Percentiles rank a stretch among this genome's conserved stretches.
Evolutionary conservation across 2,329 filamentous ascomycete genomes (phyloP).

Genomic region (Fusarium begoniae): DNA sequence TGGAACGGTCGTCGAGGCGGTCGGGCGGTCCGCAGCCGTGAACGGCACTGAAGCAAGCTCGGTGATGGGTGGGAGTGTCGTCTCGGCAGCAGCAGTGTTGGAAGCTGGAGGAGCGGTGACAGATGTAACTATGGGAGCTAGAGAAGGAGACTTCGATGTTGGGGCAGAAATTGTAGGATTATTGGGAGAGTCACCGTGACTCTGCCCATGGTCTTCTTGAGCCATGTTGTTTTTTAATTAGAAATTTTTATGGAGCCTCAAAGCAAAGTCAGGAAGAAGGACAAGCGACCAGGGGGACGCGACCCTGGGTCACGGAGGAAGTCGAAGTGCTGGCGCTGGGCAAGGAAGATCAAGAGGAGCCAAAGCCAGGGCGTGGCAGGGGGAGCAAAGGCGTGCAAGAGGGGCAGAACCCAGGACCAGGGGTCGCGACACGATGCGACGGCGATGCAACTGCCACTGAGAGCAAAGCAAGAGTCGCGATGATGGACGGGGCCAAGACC

Average conservation of each 20-base stretch:
- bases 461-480: slow-evolving; percentile 29
- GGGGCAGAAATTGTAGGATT: slow-evolving; percentile 40
- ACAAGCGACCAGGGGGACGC: slow-evolving; percentile 42
- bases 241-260: slow-evolving; percentile 50
- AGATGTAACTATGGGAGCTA: slow-evolving; percentile 36
- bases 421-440: slow-evolving; percentile 40
- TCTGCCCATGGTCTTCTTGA: slow-evolving; percentile 46
- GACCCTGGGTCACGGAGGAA: slow-evolving; percentile 45
- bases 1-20: slow-evolving; percentile 31
- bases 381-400: slow-evolving; percentile 36
- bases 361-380: slow-evolving; percentile 41
- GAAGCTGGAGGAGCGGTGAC: slow-evolving; percentile 34
- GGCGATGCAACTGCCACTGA: slow-evolving; percentile 31
- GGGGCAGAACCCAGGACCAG: slow-evolving; percentile 40
- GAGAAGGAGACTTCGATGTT: slow-evolving; percentile 39
- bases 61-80: slow-evolving; percentile 26
- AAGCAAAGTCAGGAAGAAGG: slow-evolving; percentile 46
- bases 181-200: slow-evolving; percentile 43
- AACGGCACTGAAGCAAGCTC: slow-evolving; percentile 31
- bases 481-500: slow-evolving; percentile 35
- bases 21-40: slow-evolving; percentile 23
- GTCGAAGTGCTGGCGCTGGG: slow-evolving; percentile 37
- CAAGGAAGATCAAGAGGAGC: slow-evolving; percentile 42
- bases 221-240: slow-evolving; percentile 49
- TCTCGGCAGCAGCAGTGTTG: slow-evolving; percentile 27